A percentile compares a stretch with the other conserved stretches of the same genome.
Evolutionary conservation across 495 filamentous ascomycete species (phyloP).

Genomic region (Lineolata rhizophorae): DNA sequence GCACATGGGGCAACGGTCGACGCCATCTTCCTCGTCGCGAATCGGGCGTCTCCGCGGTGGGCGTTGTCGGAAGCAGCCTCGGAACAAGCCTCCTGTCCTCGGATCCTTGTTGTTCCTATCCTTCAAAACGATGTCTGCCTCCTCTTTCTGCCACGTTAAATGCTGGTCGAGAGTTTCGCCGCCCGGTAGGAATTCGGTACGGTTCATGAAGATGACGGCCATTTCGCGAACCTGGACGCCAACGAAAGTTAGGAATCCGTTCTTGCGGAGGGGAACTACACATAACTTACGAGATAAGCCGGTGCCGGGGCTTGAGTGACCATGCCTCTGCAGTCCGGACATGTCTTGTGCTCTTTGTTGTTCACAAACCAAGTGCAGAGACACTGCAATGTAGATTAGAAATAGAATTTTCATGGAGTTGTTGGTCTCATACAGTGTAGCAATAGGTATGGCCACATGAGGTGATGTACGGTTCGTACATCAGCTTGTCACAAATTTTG

Average conservation of each 20-base stretch:
- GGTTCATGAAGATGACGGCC: slow-evolving; percentile 40
- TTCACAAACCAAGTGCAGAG: slow-evolving; percentile 41
- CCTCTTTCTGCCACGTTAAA: slow-evolving; percentile 32
- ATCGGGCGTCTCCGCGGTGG: slow-evolving; percentile 18
- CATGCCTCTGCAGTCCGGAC: slow-evolving; percentile 44
- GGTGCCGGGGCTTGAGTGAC: slow-evolving; percentile 40
- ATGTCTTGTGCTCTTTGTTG: slow-evolving; percentile 39
- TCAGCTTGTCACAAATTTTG: slow-evolving; percentile 43
- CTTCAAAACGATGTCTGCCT: slow-evolving; percentile 25
- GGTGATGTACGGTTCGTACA: slow-evolving; percentile 53
- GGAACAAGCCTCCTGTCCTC: slow-evolving; percentile 36
- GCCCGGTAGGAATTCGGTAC: slow-evolving; percentile 38
- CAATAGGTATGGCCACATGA: slow-evolving; percentile 58
- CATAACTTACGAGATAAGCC: slow-evolving; percentile 41
- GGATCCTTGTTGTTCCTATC: slow-evolving; percentile 29
- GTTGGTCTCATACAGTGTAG: slow-evolving; percentile 29
- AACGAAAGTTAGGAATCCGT: too few species aligned
- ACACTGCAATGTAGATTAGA: slow-evolving; percentile 26
- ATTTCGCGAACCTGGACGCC: slow-evolving; percentile 38
- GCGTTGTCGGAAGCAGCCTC: slow-evolving; percentile 33
- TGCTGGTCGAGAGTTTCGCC: slow-evolving; percentile 42
- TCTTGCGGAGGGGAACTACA: too few species aligned
- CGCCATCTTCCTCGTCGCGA: slow-evolving; percentile 35
- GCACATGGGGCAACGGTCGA: slow-evolving; percentile 41
- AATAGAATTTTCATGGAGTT: not conserved